Evolutionary conservation across 2,329 filamentous ascomycete genomes (phyloP).

Genomic region (Plectosphaerella cucumerina): DNA sequence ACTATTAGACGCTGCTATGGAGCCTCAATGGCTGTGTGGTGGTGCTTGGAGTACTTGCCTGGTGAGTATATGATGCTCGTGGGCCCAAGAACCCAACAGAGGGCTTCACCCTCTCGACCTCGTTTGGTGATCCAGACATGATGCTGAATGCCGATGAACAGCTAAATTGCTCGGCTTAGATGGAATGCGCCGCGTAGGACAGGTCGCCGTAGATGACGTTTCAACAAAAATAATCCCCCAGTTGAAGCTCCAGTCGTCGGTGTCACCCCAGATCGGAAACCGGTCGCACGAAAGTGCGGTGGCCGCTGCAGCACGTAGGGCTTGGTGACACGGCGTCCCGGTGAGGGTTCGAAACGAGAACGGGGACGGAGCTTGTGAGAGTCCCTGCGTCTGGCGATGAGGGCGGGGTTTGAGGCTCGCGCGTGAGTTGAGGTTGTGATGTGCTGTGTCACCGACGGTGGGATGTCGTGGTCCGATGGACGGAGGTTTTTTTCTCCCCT

Average conservation of each 20-base stretch:
- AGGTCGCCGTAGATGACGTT: too few relatives aligned
- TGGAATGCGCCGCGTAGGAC: too few relatives aligned
- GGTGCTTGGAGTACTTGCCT: slow-evolving; percentile 28
- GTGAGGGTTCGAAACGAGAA: not conserved
- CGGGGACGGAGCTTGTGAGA: not conserved
- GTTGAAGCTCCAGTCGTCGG: not conserved
- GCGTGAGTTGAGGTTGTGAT: too few relatives aligned
- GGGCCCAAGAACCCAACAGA: slow-evolving; percentile 47
- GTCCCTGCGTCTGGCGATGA: too few relatives aligned
- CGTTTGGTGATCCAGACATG: not conserved
- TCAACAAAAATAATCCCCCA: too few relatives aligned
- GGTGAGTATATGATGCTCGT: slow-evolving; percentile 45
- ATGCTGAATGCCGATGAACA: not conserved
- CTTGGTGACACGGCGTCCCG: not conserved
- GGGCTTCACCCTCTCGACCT: slow-evolving; percentile 22
- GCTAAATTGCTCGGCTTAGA: too few relatives aligned
- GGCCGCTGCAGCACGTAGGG: not conserved
- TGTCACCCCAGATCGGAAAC: not conserved
- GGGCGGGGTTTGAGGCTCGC: too few relatives aligned
- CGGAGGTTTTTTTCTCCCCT: not conserved
- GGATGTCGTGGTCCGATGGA: not conserved
- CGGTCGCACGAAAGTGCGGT: not conserved
- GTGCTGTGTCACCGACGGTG: not conserved
- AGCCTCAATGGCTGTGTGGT: slow-evolving; percentile 1
- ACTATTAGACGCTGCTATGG: slow-evolving; percentile 13